Base-by-base conservation (phyloP, 2,329 filamentous ascomycete species). In the Ceratocystis smalleyi region DNA sequence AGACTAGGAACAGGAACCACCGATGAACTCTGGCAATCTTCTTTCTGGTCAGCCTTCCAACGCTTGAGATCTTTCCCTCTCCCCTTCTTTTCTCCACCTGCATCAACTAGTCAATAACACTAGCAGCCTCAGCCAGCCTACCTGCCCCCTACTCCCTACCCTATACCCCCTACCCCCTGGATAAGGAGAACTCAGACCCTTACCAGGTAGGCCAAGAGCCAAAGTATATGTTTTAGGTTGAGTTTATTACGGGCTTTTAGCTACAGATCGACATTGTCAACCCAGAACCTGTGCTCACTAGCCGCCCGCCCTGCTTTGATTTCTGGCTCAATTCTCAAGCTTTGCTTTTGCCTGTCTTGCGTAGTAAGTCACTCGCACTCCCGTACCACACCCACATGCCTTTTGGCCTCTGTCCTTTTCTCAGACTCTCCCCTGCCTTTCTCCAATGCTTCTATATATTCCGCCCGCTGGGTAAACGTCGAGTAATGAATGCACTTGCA, bases 141-240 rank as follows among this genome's bases (percentile, higher is more conserved):
- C 47, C 47, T 12, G 10, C 47, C n/a, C 19, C 47, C 19, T 22
- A 10, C 45, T n/a, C 15, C 57, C 32, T 59, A 19, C 27, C 55
- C 6, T 27, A 43, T 61, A 45, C 17, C 15, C 45, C 49, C 49
- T n/a, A 49, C 49, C 54, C 51, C 54, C 17, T 30, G 54, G 17
- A 57, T 32, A 57, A 35, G 54, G 54, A 61, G 60, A 61, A 61
- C 40, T 12, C 59, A 49, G n/a, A 49, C 43, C 59, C 51, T n/a
- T 30, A 55, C 24, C 6, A 17, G 45, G 45, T 17, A 17, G 24
- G 15, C 24, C 19, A 51, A 17, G 47, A 24, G 8, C 22, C 22
- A 27, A 24, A 27, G 22, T n/a, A 27, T 15, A 15, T 51, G 47
- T 27, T 51, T 51, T 51, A 57, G n/a, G 54, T 35, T 57, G 54